Base-by-base conservation (phyloP, 495 filamentous ascomycete genomes). In the Penicillium macrosclerotiorum region DNA sequence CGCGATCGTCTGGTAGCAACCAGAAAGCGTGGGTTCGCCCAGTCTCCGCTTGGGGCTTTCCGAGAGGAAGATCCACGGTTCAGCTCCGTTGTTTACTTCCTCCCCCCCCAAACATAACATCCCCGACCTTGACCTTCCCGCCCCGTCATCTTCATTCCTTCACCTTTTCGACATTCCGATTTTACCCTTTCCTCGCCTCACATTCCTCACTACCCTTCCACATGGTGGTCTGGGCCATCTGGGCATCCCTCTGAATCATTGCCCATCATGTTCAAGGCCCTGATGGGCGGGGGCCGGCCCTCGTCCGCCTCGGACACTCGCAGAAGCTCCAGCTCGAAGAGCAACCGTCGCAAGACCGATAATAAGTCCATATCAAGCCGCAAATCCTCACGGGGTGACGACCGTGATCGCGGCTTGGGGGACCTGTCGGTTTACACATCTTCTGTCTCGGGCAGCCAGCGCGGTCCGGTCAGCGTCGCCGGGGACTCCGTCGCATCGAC, bases 321-420 rank as follows among this genome's bases (percentile, higher is more conserved):
- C 59, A 67, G 62, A 49, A 57, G 58, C 46, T 64, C 65, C 40
- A 55, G 59, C 37, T 68, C 65, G 11, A 66, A 64, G 40, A 60
- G 51, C 39, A 57, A 49, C 49, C 59, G 64, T 45, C 67, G 68
- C 61, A 64, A 59, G 49, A 50, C 57, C 37, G 57, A 59, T 35
- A 63, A 60, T 35, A 71, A 61, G 41, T 70, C 62, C 8, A 60
- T 65, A 49, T 66, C 68, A 39, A 72, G 70, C 42, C 69, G 74
- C 52, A 78, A 71, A 52, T 68, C 77, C 30, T 63, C 75, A 65
- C 69, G 76, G 63, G 73, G 67, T 73, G 76, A 77, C 65, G 75
- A 77, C 69, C 75, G 76, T 69, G 68, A 75, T 47, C 69, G 75
- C 32, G 68, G 63, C 47, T 47, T 72, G 49, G 71, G 68, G 35